Conservation (phyloP, 305 asterid species). For the Solanum hybrid region DNA sequence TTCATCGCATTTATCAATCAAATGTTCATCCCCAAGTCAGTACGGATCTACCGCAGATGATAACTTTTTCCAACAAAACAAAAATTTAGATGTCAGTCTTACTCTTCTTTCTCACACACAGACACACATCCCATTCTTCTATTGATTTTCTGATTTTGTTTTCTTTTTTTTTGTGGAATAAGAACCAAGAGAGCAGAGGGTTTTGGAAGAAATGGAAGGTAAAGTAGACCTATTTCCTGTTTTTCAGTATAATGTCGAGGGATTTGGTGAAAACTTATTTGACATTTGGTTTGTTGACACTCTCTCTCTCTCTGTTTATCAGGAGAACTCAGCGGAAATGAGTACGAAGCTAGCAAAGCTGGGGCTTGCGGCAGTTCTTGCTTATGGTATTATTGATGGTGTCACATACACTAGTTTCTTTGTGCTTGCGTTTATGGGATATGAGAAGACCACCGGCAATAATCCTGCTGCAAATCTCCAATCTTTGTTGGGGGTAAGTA, state of each 20-base stretch:
- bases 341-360: conserved; percentile 32
- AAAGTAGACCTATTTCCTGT: not conserved
- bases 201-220: conserved; percentile 7
- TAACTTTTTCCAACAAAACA: not conserved
- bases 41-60: not conserved
- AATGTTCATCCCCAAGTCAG: not conserved
- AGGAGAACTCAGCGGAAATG: conserved; percentile 39
- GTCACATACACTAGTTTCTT: conserved; percentile 41
- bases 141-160: not conserved
- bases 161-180: not conserved
- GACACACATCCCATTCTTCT: not conserved
- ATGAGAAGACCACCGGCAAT: conserved; percentile 38
- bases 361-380: conserved; percentile 38
- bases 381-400: conserved; percentile 39
- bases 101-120: not conserved
- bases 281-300: not conserved
- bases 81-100: not conserved
- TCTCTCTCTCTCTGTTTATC: not conserved
- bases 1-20: not conserved
- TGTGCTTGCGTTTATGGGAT: conserved; percentile 38
- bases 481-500: conserved; percentile 36
- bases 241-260: not conserved
- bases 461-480: conserved; percentile 47
- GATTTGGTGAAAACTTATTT: not conserved
- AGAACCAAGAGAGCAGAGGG: not conserved